A percentile compares a stretch with the other conserved stretches of the same genome.
phyloP scores from a whole-genome alignment of 2,329 filamentous ascomycete genomes.

The Xylariaceae sp. region DNA sequence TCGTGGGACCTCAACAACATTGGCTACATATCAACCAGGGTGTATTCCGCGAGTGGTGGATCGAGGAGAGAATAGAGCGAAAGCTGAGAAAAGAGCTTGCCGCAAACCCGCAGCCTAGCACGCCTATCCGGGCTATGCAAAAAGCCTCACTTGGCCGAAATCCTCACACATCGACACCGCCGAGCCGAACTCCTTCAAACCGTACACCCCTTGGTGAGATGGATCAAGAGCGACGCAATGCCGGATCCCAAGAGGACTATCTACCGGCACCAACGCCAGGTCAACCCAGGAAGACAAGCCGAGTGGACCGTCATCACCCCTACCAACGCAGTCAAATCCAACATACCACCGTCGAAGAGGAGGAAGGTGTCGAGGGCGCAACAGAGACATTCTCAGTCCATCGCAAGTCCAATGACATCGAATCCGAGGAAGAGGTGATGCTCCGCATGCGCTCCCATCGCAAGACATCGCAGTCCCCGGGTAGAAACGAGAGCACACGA shows the following conservation, averaged over 20 bases:
- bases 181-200: constrained; percentile 71
- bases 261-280: constrained; percentile 93
- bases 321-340: constrained; percentile 59
- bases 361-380: constrained; percentile 47
- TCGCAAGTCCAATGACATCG: constrained; percentile 59
- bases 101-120: constrained; percentile 52
- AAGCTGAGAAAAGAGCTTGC: constrained; percentile 60
- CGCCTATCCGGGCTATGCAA: constrained; percentile 60
- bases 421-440: constrained; percentile 81
- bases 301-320: constrained; percentile 72
- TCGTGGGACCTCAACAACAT: constrained; percentile 96
- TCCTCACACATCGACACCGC: constrained; percentile 77
- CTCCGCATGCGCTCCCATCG: constrained; percentile 69
- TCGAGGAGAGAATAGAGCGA: constrained; percentile 78
- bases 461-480: constrained; percentile 63
- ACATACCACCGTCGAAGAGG: constrained; percentile 45
- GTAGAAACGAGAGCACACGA: constrained; percentile 59
- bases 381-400: constrained; percentile 62
- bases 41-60: constrained; percentile 98
- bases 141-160: constrained; percentile 56
- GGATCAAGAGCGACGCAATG: constrained; percentile 70
- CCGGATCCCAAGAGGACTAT: constrained; percentile 79
- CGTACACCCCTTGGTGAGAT: constrained; percentile 92
- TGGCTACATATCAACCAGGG: constrained; percentile 98
- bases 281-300: constrained; percentile 85